Conservation (phyloP, 805 yeast species). For the Teunomyces barrocoloradensis region DNA sequence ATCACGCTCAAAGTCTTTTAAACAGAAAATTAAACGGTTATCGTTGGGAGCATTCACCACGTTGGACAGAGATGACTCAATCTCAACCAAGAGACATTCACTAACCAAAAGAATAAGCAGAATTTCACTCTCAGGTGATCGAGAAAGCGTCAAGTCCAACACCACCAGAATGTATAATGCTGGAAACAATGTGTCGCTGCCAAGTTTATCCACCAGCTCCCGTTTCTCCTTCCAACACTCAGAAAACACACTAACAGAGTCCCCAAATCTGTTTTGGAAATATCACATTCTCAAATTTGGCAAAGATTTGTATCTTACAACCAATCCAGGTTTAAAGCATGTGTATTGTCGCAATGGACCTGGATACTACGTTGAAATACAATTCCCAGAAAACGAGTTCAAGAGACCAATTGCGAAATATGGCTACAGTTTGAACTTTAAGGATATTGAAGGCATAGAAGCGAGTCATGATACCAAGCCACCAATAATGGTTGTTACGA, state of each 20-base stretch:
- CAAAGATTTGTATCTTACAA: conserved; percentile 57
- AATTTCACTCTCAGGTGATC: background rate
- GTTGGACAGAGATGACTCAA: background rate
- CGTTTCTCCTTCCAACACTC: conserved; percentile 6
- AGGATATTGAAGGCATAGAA: conserved; percentile 19
- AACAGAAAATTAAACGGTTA: conserved; percentile 10
- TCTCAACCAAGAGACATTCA: background rate
- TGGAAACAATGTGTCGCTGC: conserved; percentile 3
- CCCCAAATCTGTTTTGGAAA: conserved; percentile 49
- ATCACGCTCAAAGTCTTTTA: conserved; percentile 1
- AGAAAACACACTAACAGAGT: conserved; percentile 7
- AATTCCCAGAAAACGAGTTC: conserved; percentile 16
- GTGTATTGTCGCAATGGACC: conserved; percentile 60
- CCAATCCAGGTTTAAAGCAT: conserved; percentile 65
- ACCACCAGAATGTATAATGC: background rate
- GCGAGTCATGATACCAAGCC: conserved; percentile 10
- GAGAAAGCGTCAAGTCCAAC: background rate
- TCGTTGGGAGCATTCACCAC: conserved; percentile 5
- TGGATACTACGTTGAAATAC: conserved; percentile 52
- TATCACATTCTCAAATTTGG: conserved; percentile 60
- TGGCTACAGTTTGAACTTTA: conserved; percentile 28
- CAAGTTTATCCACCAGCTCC: conserved; percentile 4
- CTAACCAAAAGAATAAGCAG: background rate
- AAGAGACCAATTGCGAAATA: conserved; percentile 9
- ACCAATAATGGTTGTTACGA: conserved; percentile 28